These are phyloP conservation scores for Dactylellina leptospora DNA, from an alignment of 2,329 filamentous ascomycete species.

Conservation along the genomic window DNA sequence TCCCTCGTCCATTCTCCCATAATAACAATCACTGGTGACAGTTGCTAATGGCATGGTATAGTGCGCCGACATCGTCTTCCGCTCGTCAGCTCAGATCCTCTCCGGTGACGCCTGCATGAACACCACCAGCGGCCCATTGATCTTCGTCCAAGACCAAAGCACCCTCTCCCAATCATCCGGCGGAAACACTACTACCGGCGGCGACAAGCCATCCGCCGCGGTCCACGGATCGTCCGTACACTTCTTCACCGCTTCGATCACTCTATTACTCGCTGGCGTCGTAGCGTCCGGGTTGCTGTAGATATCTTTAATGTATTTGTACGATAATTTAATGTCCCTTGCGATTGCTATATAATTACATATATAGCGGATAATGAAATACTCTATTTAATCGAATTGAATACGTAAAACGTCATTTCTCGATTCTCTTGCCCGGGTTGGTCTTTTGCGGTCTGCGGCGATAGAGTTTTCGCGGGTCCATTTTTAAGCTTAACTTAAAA, in stretches of 20 bases:
- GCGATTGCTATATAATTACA: too few species aligned
- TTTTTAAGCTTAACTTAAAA: conserved; percentile 31
- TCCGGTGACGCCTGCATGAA: conserved; percentile 67
- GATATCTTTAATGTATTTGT: too few species aligned
- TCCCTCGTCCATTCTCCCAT: neutral
- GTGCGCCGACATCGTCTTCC: conserved; percentile 79
- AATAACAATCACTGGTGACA: neutral
- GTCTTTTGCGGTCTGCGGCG: too few species aligned
- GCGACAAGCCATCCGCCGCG: conserved; percentile 29
- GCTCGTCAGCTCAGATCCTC: conserved; percentile 64
- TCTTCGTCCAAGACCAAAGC: conserved; percentile 20
- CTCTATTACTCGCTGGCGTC: conserved; percentile 38
- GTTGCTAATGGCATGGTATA: conserved; percentile 57
- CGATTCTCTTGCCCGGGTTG: too few species aligned
- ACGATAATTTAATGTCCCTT: too few species aligned
- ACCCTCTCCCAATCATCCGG: neutral
- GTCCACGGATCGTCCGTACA: conserved; percentile 29
- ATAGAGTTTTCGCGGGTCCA: neutral
- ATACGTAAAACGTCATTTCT: too few species aligned
- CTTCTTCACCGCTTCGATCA: conserved; percentile 21
- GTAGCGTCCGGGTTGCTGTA: conserved; percentile 47
- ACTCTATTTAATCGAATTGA: neutral
- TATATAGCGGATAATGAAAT: neutral
- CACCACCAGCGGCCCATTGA: conserved; percentile 62
- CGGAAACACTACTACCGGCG: conserved; percentile 7